phyloP scores from a whole-genome alignment of 768 basidiomycete genomes.

The Podaxis pistillaris region DNA sequence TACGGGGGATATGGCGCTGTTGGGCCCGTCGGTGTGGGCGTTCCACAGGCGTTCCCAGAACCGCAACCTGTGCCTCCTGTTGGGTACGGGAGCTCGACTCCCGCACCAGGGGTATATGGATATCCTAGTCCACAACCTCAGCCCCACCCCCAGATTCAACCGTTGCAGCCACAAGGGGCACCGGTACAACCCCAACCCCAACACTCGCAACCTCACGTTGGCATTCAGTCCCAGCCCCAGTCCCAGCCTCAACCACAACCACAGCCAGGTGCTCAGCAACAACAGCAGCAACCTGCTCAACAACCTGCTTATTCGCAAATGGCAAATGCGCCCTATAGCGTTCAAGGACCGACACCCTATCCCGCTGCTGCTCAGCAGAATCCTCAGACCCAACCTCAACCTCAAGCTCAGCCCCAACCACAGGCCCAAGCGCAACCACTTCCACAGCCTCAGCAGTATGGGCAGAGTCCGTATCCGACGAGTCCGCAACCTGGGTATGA shows the following conservation, averaged over 20 bases:
- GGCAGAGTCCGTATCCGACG: background rate
- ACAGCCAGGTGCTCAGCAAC: background rate
- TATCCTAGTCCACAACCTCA: conserved; percentile 22
- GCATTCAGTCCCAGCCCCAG: background rate
- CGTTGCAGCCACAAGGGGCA: conserved; percentile 13
- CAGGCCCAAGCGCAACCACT: conserved; percentile 18
- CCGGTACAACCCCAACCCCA: conserved; percentile 12
- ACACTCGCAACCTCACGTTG: background rate
- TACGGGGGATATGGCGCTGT: conserved; percentile 8
- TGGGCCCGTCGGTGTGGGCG: conserved; percentile 4
- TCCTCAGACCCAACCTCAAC: conserved; percentile 21
- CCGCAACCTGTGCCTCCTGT: conserved; percentile 4
- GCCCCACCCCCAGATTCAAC: conserved; percentile 24
- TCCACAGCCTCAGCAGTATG: conserved; percentile 2
- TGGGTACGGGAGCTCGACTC: conserved; percentile 9
- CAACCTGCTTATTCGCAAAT: conserved; percentile 12
- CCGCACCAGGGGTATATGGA: conserved; percentile 5
- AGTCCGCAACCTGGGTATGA: background rate
- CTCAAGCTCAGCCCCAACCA: conserved; percentile 15
- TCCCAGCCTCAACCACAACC: conserved; percentile 15
- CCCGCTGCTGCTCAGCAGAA: conserved; percentile 30
- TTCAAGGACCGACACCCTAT: conserved; percentile 39
- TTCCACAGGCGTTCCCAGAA: conserved; percentile 15
- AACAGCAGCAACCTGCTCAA: background rate
- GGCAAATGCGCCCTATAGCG: conserved; percentile 32